Evolutionary conservation across 1,139 yeast genomes (phyloP), one percentile per base, ranked within the genome.

Genomic region (Candida freyschussii): DNA sequence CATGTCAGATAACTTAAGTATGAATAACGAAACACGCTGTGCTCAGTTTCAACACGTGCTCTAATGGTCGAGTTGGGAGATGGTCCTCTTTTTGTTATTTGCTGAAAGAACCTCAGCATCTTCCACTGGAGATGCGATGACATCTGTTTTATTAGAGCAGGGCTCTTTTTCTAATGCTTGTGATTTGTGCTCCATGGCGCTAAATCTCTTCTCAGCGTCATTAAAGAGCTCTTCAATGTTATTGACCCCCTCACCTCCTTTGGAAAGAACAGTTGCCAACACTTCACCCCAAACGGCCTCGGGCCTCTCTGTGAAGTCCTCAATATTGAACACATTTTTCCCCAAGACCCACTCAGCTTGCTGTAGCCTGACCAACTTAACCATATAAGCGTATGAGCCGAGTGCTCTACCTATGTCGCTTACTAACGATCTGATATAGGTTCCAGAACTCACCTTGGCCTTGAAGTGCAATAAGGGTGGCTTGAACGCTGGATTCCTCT

Each of bases 371-470:
- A 76, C 72, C 36, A 93, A 70, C 44, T 78, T 79, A 8, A 83
- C 95, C 96, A 93, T 89, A 52, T 86, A 89, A 0, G 95, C 87
- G 13, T 87, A 76, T 0, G 89, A 75, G 13, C 80, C 80, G 53
- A 89, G 62, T 0, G 91, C 81, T 41, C 84, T 72, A 2, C 96
- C 97, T 30, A 85, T 69, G 52, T 93, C 98, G 57, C 95, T 86
- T 29, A 91, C 69, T 37, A 93, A 63, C 12, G 96, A 83, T 45
- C 98, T 71, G 31, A 93, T 89, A 51, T 93, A 93, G 0, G 98
- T 91, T 1, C 99, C 99, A 0, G 97, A 86, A 1, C 96, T 83
- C 1, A 91, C 98, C 28, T 75, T 73, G 10, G 94, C 75, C 10
- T 71, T 70, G 45, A 91, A 72, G 48, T 82, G 91, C 23, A 87